Conservation (phyloP, 257 asterid species). For the Lycium ferocissimum region DNA sequence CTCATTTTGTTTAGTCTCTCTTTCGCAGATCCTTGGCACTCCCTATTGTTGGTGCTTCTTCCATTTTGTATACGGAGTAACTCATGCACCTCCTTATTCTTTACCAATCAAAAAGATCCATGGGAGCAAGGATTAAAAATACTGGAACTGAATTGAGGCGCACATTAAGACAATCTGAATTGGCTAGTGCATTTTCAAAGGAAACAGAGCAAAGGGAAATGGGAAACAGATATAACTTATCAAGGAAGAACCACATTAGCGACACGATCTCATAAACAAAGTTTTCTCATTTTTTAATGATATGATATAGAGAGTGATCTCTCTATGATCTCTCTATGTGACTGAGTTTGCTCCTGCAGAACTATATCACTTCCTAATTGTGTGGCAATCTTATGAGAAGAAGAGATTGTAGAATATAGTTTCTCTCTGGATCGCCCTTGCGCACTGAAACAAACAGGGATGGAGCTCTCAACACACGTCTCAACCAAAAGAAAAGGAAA, state of each 20-base stretch:
- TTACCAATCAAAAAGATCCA: neutral
- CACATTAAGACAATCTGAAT: neutral
- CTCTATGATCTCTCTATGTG: no score
- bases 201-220: neutral
- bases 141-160: neutral
- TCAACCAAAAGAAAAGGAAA: neutral
- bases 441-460: neutral
- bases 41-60: neutral
- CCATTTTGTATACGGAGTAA: neutral
- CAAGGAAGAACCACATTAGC: neutral
- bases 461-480: neutral
- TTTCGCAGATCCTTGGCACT: no score
- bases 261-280: neutral
- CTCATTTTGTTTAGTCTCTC: neutral
- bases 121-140: neutral
- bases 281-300: neutral
- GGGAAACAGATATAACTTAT: neutral
- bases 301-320: no score
- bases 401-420: neutral
- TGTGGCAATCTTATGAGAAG: neutral
- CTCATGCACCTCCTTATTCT: neutral
- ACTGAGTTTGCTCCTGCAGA: neutral
- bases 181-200: no score
- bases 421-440: neutral
- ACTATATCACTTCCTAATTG: neutral